Conservation (phyloP, 139 green algal species). For the Pleodorina starrii region DNA sequence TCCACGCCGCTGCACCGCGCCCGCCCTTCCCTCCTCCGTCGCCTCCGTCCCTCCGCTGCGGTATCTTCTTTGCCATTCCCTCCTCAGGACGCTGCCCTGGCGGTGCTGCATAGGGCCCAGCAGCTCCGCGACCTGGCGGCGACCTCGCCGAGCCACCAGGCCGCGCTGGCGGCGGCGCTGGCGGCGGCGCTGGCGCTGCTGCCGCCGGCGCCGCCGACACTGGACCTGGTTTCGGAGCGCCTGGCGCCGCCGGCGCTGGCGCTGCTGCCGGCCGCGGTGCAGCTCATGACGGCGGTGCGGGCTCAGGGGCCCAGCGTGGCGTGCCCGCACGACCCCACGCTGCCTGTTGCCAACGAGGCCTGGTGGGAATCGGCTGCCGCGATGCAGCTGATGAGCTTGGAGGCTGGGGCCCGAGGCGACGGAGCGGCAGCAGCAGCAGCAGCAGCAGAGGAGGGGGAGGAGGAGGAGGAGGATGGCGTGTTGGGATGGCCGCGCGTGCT, state of each 20-base stretch:
- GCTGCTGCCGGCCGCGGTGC: conserved; percentile 18
- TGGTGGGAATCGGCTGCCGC: background rate
- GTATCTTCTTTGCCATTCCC: too few relatives aligned
- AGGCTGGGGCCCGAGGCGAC: background rate
- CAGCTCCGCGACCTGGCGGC: background rate
- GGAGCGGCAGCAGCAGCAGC: background rate
- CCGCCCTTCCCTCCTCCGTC: too few relatives aligned
- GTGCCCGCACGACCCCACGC: conserved; percentile 3
- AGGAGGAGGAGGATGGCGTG: background rate
- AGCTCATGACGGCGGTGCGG: background rate
- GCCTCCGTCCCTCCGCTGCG: too few relatives aligned
- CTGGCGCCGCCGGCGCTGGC: background rate
- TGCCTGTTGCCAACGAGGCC: conserved; percentile 1
- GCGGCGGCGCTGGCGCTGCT: conserved; percentile 25
- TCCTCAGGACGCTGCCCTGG: background rate
- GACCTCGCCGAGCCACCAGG: background rate
- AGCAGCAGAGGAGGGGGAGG: background rate
- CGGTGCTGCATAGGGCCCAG: background rate
- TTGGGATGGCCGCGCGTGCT: background rate
- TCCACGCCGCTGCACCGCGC: too few relatives aligned
- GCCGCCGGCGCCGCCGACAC: background rate
- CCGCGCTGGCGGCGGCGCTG: background rate
- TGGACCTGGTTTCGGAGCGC: background rate
- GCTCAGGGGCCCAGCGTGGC: conserved; percentile 7
- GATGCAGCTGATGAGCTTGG: background rate